Percentiles rank a stretch among this genome's conserved stretches.
phyloP scores from a whole-genome alignment of 768 basidiomycete species.

The Coprinellus micaceus region DNA sequence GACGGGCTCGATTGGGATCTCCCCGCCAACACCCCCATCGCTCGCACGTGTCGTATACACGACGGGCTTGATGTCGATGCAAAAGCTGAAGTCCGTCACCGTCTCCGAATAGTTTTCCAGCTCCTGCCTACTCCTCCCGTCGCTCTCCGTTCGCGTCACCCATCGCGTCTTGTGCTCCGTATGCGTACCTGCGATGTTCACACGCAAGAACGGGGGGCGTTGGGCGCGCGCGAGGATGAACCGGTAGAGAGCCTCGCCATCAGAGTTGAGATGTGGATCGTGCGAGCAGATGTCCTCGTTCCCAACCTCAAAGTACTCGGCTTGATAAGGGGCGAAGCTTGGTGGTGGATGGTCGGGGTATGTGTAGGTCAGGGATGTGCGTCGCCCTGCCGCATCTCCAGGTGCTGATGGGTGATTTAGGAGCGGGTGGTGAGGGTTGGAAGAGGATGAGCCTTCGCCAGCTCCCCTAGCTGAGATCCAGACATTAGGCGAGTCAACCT shows the following conservation, averaged over 20 bases:
- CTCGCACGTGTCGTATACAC: constrained; percentile 25
- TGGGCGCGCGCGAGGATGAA: constrained; percentile 61
- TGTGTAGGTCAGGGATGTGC: constrained; percentile 4
- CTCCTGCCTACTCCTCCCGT: constrained; percentile 30
- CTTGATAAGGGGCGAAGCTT: constrained; percentile 57
- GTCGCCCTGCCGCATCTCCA: constrained; percentile 9
- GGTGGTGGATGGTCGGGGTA: constrained; percentile 52
- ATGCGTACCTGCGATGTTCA: constrained; percentile 56
- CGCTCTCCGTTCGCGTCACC: constrained; percentile 34
- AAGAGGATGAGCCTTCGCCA: neutral
- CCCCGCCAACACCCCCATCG: neutral
- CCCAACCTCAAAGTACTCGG: constrained; percentile 50
- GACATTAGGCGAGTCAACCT: neutral
- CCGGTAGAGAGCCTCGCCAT: constrained; percentile 68
- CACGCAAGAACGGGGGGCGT: constrained; percentile 38
- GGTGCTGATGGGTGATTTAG: neutral
- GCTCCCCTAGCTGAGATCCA: neutral
- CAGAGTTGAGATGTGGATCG: constrained; percentile 64
- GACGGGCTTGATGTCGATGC: constrained; percentile 45
- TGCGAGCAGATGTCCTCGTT: constrained; percentile 61
- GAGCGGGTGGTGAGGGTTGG: too few relatives aligned
- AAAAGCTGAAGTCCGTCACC: constrained; percentile 68
- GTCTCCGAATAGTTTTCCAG: constrained; percentile 56
- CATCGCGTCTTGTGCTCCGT: constrained; percentile 47
- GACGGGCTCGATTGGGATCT: constrained; percentile 22